Conservation (phyloP, 2,329 filamentous ascomycete species). For the Fusarium nelsonii region DNA sequence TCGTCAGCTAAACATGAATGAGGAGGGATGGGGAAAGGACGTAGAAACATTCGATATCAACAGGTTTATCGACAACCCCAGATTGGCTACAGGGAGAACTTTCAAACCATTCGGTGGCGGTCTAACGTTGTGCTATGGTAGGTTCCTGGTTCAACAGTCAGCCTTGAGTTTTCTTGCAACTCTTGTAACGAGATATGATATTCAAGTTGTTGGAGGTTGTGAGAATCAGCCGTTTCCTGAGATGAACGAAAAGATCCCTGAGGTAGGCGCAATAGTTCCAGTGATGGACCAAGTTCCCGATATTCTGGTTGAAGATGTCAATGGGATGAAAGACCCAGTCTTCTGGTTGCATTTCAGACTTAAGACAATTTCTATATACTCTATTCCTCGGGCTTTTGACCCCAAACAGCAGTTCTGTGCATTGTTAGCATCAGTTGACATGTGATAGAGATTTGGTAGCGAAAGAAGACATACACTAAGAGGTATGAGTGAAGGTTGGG, state of each 20-base stretch:
- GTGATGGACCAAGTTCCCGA: not conserved
- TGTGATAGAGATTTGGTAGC: accelerated
- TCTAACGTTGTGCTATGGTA: not conserved
- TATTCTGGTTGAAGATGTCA: not conserved
- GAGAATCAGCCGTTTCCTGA: not conserved
- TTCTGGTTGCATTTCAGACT: too few species aligned
- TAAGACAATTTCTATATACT: not conserved
- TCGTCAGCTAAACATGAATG: not conserved
- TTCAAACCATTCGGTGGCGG: slow-evolving; percentile 3
- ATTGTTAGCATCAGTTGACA: not conserved
- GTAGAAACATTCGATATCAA: not conserved
- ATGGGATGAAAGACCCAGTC: not conserved
- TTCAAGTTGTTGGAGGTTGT: not conserved
- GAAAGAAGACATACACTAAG: not conserved
- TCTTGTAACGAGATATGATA: slow-evolving; percentile 3
- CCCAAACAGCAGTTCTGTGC: slow-evolving; percentile 8
- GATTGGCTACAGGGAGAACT: not conserved
- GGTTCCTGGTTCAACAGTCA: not conserved
- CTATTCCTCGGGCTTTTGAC: slow-evolving; percentile 14
- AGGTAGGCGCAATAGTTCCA: not conserved
- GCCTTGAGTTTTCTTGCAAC: not conserved
- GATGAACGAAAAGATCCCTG: not conserved
- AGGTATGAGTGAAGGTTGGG: slow-evolving; percentile 19
- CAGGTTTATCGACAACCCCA: not conserved
- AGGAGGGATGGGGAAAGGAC: not conserved